Percentiles rank a stretch among this genome's conserved stretches.
phyloP scores from a whole-genome alignment of 495 filamentous ascomycete species.

The Neurospora cerealis region DNA sequence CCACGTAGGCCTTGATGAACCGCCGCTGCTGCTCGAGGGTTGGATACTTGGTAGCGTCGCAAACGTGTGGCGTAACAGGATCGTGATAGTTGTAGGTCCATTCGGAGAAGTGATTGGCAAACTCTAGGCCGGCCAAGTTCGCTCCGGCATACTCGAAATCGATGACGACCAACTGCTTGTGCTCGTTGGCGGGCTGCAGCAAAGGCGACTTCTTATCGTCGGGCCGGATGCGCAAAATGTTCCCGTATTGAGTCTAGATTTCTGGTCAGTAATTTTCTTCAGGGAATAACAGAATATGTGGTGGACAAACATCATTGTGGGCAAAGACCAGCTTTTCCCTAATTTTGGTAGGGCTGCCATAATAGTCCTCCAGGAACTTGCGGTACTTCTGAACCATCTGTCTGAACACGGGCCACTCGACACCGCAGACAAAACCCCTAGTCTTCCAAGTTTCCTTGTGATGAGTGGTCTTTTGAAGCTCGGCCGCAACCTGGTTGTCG shows the following conservation, averaged over 20 bases:
- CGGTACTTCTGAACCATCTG: constrained; percentile 69
- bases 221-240: constrained; percentile 84
- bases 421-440: constrained; percentile 71
- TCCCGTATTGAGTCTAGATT: constrained; percentile 88
- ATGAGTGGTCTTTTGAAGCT: constrained; percentile 10
- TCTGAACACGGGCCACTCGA: constrained; percentile 73
- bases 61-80: constrained; percentile 48
- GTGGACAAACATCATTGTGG: constrained; percentile 79
- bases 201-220: constrained; percentile 73
- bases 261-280: constrained; percentile 2
- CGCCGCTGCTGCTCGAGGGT: constrained; percentile 68
- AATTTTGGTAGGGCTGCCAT: constrained; percentile 54
- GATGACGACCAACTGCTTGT: constrained; percentile 93
- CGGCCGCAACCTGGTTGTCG: constrained; percentile 50
- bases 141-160: constrained; percentile 97
- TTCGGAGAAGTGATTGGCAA: constrained; percentile 97
- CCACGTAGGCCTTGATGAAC: constrained; percentile 80
- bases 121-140: constrained; percentile 79
- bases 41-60: constrained; percentile 62
- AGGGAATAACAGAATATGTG: not conserved
- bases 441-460: constrained; percentile 48
- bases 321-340: constrained; percentile 78
- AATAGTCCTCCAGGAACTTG: constrained; percentile 58
- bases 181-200: constrained; percentile 77
- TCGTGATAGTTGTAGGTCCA: constrained; percentile 99